These are phyloP conservation scores for Macadamia tetraphylla DNA, from an alignment of 164 flowering plant species.

Conservation along the genomic window DNA sequence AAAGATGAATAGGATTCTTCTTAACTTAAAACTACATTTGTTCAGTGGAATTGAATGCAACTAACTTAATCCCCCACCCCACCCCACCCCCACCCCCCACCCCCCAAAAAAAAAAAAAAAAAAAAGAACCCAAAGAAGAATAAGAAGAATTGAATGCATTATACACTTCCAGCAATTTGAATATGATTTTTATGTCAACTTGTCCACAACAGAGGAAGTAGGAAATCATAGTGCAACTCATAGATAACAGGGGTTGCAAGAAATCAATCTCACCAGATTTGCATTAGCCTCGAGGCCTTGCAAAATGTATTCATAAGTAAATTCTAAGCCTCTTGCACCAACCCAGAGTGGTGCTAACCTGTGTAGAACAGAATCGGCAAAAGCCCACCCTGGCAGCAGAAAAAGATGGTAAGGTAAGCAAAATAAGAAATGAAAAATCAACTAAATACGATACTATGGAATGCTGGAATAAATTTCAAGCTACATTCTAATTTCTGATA, in stretches of 20 bases:
- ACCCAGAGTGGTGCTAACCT: slow-evolving; percentile 97
- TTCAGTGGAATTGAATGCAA: no score
- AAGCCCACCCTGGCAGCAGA: slow-evolving; percentile 83
- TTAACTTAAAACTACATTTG: background rate
- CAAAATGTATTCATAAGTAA: slow-evolving; percentile 92
- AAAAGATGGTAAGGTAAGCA: background rate
- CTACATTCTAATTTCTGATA: no score
- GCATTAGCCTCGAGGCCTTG: slow-evolving; percentile 99
- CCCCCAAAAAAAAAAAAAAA: no score
- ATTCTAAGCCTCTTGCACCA: slow-evolving; percentile 96
- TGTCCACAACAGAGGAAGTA: no score
- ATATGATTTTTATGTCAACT: no score
- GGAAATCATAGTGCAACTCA: no score
- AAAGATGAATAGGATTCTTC: background rate
- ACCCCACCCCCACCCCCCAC: no score
- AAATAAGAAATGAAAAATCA: background rate
- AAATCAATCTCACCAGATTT: slow-evolving; percentile 58
- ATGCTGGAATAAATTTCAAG: no score
- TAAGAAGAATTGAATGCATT: no score
- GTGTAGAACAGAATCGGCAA: slow-evolving; percentile 95
- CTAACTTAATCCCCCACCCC: no score
- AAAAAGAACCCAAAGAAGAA: no score
- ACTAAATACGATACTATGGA: background rate
- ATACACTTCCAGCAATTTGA: no score
- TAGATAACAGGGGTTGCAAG: slow-evolving; percentile 3